These are phyloP conservation scores for Arthroderma uncinatum DNA, from an alignment of 2,329 filamentous ascomycete genomes.

Conservation along the genomic window DNA sequence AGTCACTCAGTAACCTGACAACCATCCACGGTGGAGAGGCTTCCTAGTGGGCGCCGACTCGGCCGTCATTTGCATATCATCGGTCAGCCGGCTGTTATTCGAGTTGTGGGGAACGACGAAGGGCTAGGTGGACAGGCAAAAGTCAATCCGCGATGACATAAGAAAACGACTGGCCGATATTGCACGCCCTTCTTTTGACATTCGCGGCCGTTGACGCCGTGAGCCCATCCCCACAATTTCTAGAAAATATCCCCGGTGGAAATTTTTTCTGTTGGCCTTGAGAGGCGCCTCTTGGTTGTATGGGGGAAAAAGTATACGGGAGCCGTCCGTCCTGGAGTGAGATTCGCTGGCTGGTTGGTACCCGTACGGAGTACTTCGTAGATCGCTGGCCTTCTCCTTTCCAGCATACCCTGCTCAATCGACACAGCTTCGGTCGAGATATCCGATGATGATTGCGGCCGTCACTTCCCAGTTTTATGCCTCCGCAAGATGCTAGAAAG, in stretches of 20 bases:
- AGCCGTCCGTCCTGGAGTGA: background rate
- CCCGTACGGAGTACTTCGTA: too few species aligned
- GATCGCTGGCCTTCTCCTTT: background rate
- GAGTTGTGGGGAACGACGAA: background rate
- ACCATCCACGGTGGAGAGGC: background rate
- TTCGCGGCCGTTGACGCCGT: conserved; percentile 2
- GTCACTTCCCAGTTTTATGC: background rate
- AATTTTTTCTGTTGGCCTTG: background rate
- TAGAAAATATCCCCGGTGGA: background rate
- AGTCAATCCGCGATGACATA: conserved; percentile 4
- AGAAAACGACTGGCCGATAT: background rate
- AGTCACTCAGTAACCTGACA: background rate
- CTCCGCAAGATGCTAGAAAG: background rate
- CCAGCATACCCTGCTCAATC: background rate
- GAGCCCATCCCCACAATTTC: conserved; percentile 1
- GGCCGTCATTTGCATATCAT: background rate
- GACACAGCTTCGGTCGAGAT: background rate
- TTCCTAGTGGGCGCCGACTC: background rate
- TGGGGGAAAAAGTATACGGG: background rate
- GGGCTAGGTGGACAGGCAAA: background rate
- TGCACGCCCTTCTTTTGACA: conserved; percentile 9
- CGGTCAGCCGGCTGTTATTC: background rate
- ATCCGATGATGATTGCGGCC: background rate
- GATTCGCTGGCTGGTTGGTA: background rate
- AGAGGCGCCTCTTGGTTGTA: background rate